Percentiles rank a stretch among this genome's conserved stretches.
Evolutionary conservation across 257 asterid species (phyloP).

Genomic region (Petunia secreta): DNA sequence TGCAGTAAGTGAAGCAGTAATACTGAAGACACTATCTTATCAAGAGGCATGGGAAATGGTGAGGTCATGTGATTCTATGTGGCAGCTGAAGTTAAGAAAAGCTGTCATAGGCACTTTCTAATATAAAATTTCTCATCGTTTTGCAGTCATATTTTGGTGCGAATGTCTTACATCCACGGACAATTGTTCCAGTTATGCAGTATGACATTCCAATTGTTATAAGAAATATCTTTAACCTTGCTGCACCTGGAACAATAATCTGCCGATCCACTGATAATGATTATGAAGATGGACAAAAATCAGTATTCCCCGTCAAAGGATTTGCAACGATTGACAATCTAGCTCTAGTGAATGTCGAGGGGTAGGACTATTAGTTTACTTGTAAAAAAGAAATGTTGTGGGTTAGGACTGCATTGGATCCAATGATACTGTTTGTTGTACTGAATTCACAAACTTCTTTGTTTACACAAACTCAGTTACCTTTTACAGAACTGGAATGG

Average conservation of each 20-base stretch:
- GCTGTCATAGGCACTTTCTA: slow-evolving; percentile 23
- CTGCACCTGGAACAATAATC: slow-evolving; percentile 90
- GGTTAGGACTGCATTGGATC: slow-evolving; percentile 9
- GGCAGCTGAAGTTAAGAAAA: slow-evolving; percentile 21
- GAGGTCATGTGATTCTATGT: slow-evolving; percentile 26
- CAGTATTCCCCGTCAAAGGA: slow-evolving; percentile 84
- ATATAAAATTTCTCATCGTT: slow-evolving; percentile 24
- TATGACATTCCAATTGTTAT: slow-evolving; percentile 92
- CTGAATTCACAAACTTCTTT: slow-evolving; percentile 20
- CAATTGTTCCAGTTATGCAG: slow-evolving; percentile 97
- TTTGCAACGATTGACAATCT: slow-evolving; percentile 97
- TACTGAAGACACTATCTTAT: slow-evolving; percentile 81
- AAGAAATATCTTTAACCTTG: slow-evolving; percentile 90
- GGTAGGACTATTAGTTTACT: slow-evolving; percentile 52
- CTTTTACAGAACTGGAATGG: slow-evolving; percentile 94
- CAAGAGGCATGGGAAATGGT: slow-evolving; percentile 99
- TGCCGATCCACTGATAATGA: slow-evolving; percentile 58
- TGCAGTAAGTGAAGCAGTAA: slow-evolving; percentile 97
- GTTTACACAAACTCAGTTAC: slow-evolving; percentile 4
- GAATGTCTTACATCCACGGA: slow-evolving; percentile 96
- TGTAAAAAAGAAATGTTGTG: neutral
- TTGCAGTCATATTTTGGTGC: slow-evolving; percentile 98
- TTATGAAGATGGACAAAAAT: slow-evolving; percentile 47
- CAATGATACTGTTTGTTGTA: neutral
- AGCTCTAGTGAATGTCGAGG: slow-evolving; percentile 98